Evolutionary conservation across 2,329 filamentous ascomycete species (phyloP).

Genomic region (Sphaerulina vaccinii): DNA sequence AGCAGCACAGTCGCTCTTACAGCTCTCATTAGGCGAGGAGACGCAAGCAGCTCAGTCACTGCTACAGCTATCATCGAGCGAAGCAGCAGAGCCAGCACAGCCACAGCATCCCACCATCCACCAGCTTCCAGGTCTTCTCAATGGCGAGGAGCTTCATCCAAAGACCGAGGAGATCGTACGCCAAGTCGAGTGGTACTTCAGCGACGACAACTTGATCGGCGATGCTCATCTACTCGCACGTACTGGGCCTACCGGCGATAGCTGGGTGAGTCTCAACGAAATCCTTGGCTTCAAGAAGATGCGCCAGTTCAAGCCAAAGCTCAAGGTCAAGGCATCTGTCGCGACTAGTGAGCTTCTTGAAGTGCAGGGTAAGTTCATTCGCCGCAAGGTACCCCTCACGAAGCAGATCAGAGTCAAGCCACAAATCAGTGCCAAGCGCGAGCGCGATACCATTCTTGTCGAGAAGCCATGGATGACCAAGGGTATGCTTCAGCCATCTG

Average conservation of each 20-base stretch:
- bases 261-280: slow-evolving; percentile 44
- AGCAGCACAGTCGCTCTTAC: neutral
- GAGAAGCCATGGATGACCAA: slow-evolving; percentile 41
- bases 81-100: neutral
- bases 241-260: slow-evolving; percentile 42
- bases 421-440: slow-evolving; percentile 18
- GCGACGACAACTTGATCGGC: slow-evolving; percentile 46
- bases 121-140: neutral
- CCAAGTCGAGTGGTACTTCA: slow-evolving; percentile 53
- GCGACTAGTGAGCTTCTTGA: slow-evolving; percentile 44
- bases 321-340: slow-evolving; percentile 43
- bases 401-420: slow-evolving; percentile 31
- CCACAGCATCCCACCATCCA: neutral
- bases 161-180: slow-evolving; percentile 30
- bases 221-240: slow-evolving; percentile 47
- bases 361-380: slow-evolving; percentile 45
- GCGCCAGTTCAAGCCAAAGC: slow-evolving; percentile 44
- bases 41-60: too few species aligned
- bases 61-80: too few species aligned
- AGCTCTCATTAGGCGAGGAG: too few species aligned
- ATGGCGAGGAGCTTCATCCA: slow-evolving; percentile 15
- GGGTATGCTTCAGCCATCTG: slow-evolving; percentile 45
- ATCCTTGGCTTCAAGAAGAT: slow-evolving; percentile 49
- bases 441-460: slow-evolving; percentile 34
- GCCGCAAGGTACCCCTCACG: slow-evolving; percentile 43